Evolutionary conservation across 306 rosid species (phyloP).

Genomic region (Rubus idaeus): DNA sequence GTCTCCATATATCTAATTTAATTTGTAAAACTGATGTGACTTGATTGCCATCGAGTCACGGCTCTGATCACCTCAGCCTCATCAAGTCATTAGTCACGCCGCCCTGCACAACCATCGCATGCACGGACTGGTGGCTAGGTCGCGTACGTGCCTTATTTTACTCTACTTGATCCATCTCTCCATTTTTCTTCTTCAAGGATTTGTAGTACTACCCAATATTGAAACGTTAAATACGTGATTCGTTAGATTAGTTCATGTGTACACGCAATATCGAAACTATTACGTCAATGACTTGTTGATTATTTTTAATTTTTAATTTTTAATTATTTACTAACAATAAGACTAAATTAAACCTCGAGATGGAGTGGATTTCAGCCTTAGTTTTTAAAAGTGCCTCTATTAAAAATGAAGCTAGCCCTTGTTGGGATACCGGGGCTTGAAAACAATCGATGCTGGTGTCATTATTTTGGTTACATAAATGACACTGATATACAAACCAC

Average conservation of each 20-base stretch:
- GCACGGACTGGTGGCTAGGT: neutral
- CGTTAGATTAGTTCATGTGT: too few relatives aligned
- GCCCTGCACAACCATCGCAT: neutral
- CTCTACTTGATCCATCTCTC: neutral
- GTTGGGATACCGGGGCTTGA: neutral
- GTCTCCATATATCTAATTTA: neutral
- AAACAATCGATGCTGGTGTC: neutral
- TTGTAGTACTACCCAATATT: too few relatives aligned
- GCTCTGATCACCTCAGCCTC: neutral
- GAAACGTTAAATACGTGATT: too few relatives aligned
- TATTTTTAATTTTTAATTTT: too few relatives aligned
- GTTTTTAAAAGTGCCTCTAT: too few relatives aligned
- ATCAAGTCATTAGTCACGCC: neutral
- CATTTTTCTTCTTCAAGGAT: too few relatives aligned
- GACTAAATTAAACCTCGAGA: too few relatives aligned
- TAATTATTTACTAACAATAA: too few relatives aligned
- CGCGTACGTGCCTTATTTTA: neutral
- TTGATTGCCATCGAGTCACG: constrained; percentile 1
- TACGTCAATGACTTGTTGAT: too few relatives aligned
- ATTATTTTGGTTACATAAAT: neutral
- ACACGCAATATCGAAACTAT: too few relatives aligned
- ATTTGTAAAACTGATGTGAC: neutral
- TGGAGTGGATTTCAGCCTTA: too few relatives aligned
- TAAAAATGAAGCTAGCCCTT: neutral
- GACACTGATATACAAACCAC: neutral